Evolutionary conservation across 1,284 basidiomycete species (phyloP).

Genomic region (Cryptococcus sp.): DNA sequence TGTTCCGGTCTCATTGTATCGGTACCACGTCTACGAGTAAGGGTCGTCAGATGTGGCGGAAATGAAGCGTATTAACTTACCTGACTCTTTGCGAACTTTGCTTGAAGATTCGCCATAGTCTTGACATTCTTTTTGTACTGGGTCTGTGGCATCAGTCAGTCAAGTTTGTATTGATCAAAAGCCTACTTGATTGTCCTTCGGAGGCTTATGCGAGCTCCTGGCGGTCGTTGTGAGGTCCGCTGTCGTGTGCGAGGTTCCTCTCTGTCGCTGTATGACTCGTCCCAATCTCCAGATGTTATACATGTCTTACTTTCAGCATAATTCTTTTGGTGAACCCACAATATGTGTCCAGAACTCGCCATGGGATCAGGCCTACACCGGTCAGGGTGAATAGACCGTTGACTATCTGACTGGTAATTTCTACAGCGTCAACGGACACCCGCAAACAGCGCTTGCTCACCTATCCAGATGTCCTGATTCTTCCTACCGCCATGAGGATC

Average conservation of each 20-base stretch:
- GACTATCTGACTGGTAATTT: conserved; percentile 66
- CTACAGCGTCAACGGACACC: conserved; percentile 41
- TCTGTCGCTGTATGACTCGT: conserved; percentile 55
- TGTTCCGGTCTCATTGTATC: conserved; percentile 77
- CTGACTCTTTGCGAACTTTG: conserved; percentile 38
- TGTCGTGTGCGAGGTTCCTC: conserved; percentile 14
- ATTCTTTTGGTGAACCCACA: conserved; percentile 50
- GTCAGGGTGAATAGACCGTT: conserved; percentile 80
- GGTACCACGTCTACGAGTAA: conserved; percentile 67
- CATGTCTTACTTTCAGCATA: conserved; percentile 53
- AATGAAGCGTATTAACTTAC: no score
- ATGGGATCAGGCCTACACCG: conserved; percentile 60
- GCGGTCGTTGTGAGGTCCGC: no score
- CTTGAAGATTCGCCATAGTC: no score
- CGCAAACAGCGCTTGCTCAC: conserved; percentile 7
- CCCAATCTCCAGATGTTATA: conserved; percentile 70
- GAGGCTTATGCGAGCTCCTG: no score
- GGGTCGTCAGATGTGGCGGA: no score
- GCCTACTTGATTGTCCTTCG: no score
- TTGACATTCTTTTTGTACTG: no score
- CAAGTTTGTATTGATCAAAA: no score
- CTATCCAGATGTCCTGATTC: conserved; percentile 41
- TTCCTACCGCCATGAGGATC: conserved; percentile 17
- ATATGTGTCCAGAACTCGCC: conserved; percentile 70
- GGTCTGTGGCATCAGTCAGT: no score